Percentiles rank a stretch among this genome's conserved stretches.
phyloP scores from a whole-genome alignment of 768 basidiomycete genomes.

The Calvatia gigantea region DNA sequence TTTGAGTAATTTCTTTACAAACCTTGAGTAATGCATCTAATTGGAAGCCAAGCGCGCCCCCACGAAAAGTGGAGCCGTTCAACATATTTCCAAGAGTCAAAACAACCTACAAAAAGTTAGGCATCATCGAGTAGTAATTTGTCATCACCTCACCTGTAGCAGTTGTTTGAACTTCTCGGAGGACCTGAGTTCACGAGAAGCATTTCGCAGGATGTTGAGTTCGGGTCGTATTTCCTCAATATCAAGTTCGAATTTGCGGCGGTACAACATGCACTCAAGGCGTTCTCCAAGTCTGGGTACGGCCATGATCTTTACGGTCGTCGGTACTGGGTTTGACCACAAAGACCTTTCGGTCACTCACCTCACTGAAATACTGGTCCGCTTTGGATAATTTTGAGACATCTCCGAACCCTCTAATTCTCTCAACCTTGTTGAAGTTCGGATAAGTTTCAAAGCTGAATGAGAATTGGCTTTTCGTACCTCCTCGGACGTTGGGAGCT shows the following conservation, averaged over 20 bases:
- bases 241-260: slow-evolving; percentile 77
- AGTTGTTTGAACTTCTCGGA: slow-evolving; percentile 67
- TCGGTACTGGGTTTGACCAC: background rate
- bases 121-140: background rate
- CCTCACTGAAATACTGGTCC: slow-evolving; percentile 81
- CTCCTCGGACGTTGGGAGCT: slow-evolving; percentile 82
- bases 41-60: slow-evolving; percentile 81
- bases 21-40: slow-evolving; percentile 83
- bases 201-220: slow-evolving; percentile 66
- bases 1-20: slow-evolving; percentile 4
- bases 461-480: slow-evolving; percentile 28
- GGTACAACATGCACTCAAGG: slow-evolving; percentile 80
- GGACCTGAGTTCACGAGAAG: slow-evolving; percentile 62
- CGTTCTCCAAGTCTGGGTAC: slow-evolving; percentile 76
- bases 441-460: background rate
- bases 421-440: slow-evolving; percentile 40
- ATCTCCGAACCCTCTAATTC: slow-evolving; percentile 70
- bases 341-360: slow-evolving; percentile 24
- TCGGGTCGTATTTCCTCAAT: slow-evolving; percentile 84
- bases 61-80: slow-evolving; percentile 81
- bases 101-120: slow-evolving; percentile 45
- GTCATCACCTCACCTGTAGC: slow-evolving; percentile 48
- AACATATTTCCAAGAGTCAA: slow-evolving; percentile 78
- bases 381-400: slow-evolving; percentile 73
- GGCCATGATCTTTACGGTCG: slow-evolving; percentile 55